Conservation (phyloP, 1,284 basidiomycete genomes). For the Puccinia polysora region DNA sequence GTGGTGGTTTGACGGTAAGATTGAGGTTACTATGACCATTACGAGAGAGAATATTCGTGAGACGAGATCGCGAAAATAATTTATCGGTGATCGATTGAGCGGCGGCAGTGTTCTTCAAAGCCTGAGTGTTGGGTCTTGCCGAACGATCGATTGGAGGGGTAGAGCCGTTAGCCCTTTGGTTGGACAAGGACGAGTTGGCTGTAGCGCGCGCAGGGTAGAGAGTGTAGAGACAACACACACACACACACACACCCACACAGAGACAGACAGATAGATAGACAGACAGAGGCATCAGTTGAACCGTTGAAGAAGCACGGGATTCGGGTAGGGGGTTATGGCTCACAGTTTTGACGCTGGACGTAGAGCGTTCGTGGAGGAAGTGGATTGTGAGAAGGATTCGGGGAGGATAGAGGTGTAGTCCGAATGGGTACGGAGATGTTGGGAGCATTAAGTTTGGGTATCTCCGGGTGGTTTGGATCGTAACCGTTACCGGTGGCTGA, state of each 20-base stretch:
- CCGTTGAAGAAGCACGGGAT: not conserved
- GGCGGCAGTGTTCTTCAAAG: not conserved
- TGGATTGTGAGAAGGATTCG: not conserved
- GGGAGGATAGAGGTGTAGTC: not conserved
- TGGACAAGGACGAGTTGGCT: not conserved
- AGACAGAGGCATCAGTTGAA: not conserved
- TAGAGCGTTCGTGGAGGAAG: slow-evolving; percentile 32
- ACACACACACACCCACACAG: no score
- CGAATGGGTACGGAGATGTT: slow-evolving; percentile 37
- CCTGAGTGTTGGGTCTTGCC: not conserved
- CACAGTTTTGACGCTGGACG: slow-evolving; percentile 32
- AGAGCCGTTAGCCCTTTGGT: no score
- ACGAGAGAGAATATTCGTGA: slow-evolving; percentile 31
- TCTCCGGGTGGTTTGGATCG: slow-evolving; percentile 26
- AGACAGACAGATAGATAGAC: not conserved
- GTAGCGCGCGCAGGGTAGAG: not conserved
- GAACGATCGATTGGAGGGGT: not conserved
- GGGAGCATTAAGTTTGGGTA: slow-evolving; percentile 34
- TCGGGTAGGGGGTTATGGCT: not conserved
- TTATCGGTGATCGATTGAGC: slow-evolving; percentile 27
- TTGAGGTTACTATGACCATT: not conserved
- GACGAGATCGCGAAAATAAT: slow-evolving; percentile 17
- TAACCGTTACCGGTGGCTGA: not conserved
- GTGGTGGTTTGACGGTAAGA: not conserved
- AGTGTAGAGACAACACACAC: no score